Base-by-base conservation (phyloP, 116 monocot genomes). In the Dioscorea cayenensis region DNA sequence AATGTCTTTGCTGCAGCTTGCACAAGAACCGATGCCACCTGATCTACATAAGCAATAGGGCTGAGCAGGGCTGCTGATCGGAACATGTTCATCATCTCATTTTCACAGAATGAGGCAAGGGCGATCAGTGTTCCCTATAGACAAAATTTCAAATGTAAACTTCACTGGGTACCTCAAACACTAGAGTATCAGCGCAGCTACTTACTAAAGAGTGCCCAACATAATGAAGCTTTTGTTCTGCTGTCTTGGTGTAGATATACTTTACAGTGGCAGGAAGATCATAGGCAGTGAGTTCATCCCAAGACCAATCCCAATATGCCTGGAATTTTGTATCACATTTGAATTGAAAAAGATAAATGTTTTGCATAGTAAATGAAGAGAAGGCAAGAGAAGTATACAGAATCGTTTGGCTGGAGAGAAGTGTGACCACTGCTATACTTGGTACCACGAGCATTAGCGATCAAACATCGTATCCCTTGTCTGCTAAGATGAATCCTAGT, bases 391-490 rank as follows among this genome's bases (percentile, higher is more conserved):
- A 60, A 32, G 32, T 37, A 21, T 58, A 78, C 87, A 72, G 73
- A 21, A 74, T 77, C 71, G 60, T 69, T n/a, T 35, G 90, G 32
- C 36, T 77, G 21, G 12, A 97, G 84, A 9, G 82, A 82, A 7
- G 51, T 79, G 29, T 97, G 96, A 61, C 88, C 79, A 16, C 72
- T 66, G 71, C 96, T 97, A 68, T 74, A 85, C 6, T 71, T 63
- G 3, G 93, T 97, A 3, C 96, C 96, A 60, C 96, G 73, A 21
- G 75, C 84, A 79, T 93, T 93, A 12, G 88, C 77, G 20, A 93
- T 80, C 96, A 97, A 1, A 93, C 96, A 62, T 96, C 93, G 64
- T 76, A 97, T 0, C 93, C 90, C 28, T 52, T 60, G 70, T 90
- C 96, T 0, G 90, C 96, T 8, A 97, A 52, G 17, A 93, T 73